Evolutionary conservation across 148 eudicot genomes (phyloP), one percentile per base, ranked within the genome.

Genomic region (Hydrangea macrophylla): DNA sequence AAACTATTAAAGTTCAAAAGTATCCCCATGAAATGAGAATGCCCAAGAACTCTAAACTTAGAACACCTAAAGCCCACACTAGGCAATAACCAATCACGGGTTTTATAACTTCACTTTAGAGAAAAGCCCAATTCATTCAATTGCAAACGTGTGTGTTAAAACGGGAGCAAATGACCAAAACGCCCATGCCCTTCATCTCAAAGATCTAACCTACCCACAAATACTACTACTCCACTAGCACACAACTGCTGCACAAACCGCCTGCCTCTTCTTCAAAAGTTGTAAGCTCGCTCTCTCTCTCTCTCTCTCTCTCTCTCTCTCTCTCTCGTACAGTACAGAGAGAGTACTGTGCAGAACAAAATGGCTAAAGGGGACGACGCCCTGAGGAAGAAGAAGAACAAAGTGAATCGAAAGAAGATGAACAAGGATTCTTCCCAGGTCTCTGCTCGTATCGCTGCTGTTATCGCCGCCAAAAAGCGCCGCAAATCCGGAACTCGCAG

Each of bases 311-410:
- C 42, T 45, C 5, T 2, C 10, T 12, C 48, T 18, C 39, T 28
- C 13, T 32, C 60, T 56, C 62, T 58, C 32, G 0, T 27, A 0
- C 53, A 13, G 0, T 22, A n/a, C n/a, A n/a, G n/a, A n/a, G n/a
- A n/a, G n/a, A n/a, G n/a, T 37, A 0, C 40, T 23, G 58, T 17
- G 17, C 40, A 2, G 53, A 69, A 15, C 33, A 70, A 89, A 70
- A 89, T 92, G 97, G 87, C 76, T 18, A 85, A 80, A 79, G 90
- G 97, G 39, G 95, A 92, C 50, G 95, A 92, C 62, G 68, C 75
- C 3, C 69, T 78, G 37, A 20, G 25, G 31, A 79, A 73, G 67
- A 86, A 85, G 78, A 85, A 72, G 87, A 89, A 78, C 79, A 92
- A 89, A 68, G 73, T 64, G 55, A 42, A n/a, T 27, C 60, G 82